Percentiles rank a stretch among this genome's conserved stretches.
These are phyloP conservation scores for Canna indica DNA, from an alignment of 176 grass and related monocot species.

Conservation along the genomic window DNA sequence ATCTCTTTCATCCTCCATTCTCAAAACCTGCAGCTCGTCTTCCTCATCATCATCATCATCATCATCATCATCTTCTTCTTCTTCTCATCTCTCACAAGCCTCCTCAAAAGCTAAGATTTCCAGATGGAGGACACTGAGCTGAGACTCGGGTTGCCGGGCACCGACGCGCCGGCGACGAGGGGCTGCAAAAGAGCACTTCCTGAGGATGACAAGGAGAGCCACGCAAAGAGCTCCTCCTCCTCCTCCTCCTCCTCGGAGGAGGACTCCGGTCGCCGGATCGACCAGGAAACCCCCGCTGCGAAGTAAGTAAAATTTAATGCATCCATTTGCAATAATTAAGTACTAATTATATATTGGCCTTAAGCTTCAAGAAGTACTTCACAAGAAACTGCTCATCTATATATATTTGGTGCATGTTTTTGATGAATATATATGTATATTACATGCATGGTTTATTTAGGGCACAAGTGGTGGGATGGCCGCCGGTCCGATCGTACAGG, in stretches of 20 bases:
- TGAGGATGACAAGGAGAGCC: neutral
- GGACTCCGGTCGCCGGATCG: slow-evolving; percentile 6
- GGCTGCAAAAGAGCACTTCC: slow-evolving; percentile 25
- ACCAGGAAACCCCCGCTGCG: slow-evolving; percentile 9
- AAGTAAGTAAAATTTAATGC: too few species aligned
- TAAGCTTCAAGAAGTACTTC: too few species aligned
- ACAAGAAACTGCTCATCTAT: too few species aligned
- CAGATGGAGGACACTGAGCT: slow-evolving; percentile 54
- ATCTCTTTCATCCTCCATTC: neutral
- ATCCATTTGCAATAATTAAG: too few species aligned
- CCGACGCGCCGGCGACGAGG: neutral
- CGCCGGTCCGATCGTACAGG: slow-evolving; percentile 64
- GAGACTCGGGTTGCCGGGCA: slow-evolving; percentile 57
- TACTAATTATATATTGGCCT: too few species aligned
- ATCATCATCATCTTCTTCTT: too few species aligned
- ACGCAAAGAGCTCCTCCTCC: neutral
- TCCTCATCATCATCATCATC: too few species aligned
- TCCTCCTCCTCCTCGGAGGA: slow-evolving; percentile 5
- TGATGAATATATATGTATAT: neutral
- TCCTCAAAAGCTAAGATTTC: too few species aligned
- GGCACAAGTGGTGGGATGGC: slow-evolving; percentile 76
- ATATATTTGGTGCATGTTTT: neutral
- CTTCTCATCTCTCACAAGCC: too few species aligned
- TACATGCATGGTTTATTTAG: slow-evolving; percentile 9
- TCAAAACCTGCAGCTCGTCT: too few species aligned